phyloP scores from a whole-genome alignment of 2,329 filamentous ascomycete species.

The Thelonectria discophora region DNA sequence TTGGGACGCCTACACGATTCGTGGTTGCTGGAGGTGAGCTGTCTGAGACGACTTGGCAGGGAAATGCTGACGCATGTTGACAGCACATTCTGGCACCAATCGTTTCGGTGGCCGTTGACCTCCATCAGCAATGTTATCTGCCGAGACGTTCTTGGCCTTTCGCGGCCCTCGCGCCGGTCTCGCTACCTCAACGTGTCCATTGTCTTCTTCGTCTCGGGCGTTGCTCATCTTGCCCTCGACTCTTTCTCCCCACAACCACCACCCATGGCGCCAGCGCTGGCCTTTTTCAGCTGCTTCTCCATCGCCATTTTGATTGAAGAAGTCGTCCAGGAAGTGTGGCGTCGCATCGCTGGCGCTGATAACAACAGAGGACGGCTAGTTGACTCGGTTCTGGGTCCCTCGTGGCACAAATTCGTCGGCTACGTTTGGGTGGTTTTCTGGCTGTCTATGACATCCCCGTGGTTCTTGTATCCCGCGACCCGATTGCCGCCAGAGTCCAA shows the following conservation, averaged over 20 bases:
- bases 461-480: conserved; percentile 23
- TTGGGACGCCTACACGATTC: conserved; percentile 26
- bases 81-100: conserved; percentile 30
- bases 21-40: conserved; percentile 27
- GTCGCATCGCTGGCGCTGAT: conserved; percentile 1
- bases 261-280: conserved; percentile 4
- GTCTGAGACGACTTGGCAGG: not conserved
- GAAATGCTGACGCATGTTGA: not conserved
- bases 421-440: conserved; percentile 27
- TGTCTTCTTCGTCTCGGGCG: conserved; percentile 24
- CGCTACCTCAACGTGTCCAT: conserved; percentile 23
- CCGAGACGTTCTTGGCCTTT: conserved; percentile 18
- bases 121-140: conserved; percentile 29
- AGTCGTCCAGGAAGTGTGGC: conserved; percentile 13
- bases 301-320: conserved; percentile 20
- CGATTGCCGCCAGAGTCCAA: conserved; percentile 11
- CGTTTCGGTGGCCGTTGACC: conserved; percentile 21
- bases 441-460: conserved; percentile 23
- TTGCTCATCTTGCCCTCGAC: conserved; percentile 19
- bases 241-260: conserved; percentile 9
- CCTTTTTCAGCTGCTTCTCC: conserved; percentile 19
- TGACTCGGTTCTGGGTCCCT: too few relatives aligned
- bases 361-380: not conserved
- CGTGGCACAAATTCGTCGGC: conserved; percentile 29
- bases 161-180: conserved; percentile 9